phyloP scores from a whole-genome alignment of 805 yeast species.

The Nakazawaea wickerhamii region DNA sequence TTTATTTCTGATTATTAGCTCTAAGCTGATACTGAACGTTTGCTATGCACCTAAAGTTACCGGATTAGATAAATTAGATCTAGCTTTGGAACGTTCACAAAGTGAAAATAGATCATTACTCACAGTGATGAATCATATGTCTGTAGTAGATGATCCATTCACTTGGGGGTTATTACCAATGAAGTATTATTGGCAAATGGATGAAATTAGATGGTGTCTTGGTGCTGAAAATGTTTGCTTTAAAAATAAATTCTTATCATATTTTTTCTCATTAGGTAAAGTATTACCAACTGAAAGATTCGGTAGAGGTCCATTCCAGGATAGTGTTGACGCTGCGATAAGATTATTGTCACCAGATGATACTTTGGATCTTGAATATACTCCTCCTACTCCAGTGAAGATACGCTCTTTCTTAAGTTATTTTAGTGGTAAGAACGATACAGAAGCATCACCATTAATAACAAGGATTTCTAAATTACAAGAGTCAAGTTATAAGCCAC shows the following conservation, averaged over 20 bases:
- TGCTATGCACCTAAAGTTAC: slow-evolving; percentile 61
- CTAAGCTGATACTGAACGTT: slow-evolving; percentile 56
- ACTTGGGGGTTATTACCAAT: slow-evolving; percentile 84
- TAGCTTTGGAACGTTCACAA: slow-evolving; percentile 57
- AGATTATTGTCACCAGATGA: slow-evolving; percentile 76
- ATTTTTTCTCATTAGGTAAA: slow-evolving; percentile 82
- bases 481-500: slow-evolving; percentile 38
- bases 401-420: not conserved
- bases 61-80: slow-evolving; percentile 58
- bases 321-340: slow-evolving; percentile 81
- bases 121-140: slow-evolving; percentile 92
- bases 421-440: not conserved
- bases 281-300: slow-evolving; percentile 82
- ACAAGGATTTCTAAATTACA: slow-evolving; percentile 17
- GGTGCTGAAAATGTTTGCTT: slow-evolving; percentile 94
- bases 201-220: slow-evolving; percentile 83
- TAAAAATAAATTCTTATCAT: slow-evolving; percentile 40
- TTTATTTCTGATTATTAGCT: slow-evolving; percentile 52
- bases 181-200: slow-evolving; percentile 54
- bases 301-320: slow-evolving; percentile 92
- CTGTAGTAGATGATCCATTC: slow-evolving; percentile 87
- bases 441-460: slow-evolving; percentile 7
- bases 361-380: slow-evolving; percentile 42
- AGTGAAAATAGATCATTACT: slow-evolving; percentile 67
- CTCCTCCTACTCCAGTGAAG: slow-evolving; percentile 18